Percentiles rank a stretch among this genome's conserved stretches.
Conservation (phyloP, 2,329 filamentous ascomycete species). For the Diaporthe eres region DNA sequence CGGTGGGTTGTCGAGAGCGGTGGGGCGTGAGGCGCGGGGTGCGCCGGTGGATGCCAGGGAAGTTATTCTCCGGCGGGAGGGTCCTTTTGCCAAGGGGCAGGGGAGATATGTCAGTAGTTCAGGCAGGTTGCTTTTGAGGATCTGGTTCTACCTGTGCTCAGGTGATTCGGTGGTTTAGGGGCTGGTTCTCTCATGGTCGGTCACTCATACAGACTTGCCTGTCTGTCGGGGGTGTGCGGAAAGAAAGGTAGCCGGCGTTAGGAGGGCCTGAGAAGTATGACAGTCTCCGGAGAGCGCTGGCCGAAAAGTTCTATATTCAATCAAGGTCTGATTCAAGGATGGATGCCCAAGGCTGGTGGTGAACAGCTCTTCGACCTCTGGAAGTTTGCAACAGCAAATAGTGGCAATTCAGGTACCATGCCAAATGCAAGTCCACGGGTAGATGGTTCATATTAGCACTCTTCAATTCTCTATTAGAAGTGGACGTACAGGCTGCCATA, state of each 20-base stretch:
- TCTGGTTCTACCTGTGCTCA: not conserved
- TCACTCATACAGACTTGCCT: not conserved
- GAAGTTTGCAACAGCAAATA: not conserved
- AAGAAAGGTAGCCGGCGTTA: conserved; percentile 40
- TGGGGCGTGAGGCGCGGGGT: not conserved
- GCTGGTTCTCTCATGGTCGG: not conserved
- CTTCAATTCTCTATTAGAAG: not conserved
- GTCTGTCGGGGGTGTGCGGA: conserved; percentile 32
- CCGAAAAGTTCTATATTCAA: not conserved
- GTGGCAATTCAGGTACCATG: not conserved
- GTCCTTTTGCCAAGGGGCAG: not conserved
- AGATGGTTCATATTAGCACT: not conserved
- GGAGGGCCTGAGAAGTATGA: conserved; percentile 42
- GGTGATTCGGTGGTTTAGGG: not conserved
- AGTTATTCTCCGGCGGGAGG: not conserved
- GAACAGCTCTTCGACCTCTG: not conserved
- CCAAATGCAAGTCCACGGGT: not conserved
- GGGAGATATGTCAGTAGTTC: not conserved
- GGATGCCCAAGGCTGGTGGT: not conserved
- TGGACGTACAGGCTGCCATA: not conserved
- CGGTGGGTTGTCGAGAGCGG: not conserved
- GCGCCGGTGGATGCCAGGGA: not conserved
- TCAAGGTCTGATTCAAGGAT: accelerated
- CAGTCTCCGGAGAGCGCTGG: not conserved
- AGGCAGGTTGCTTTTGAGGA: not conserved